phyloP scores from a whole-genome alignment of 1,139 yeast species.

The Torulaspora globosa region DNA sequence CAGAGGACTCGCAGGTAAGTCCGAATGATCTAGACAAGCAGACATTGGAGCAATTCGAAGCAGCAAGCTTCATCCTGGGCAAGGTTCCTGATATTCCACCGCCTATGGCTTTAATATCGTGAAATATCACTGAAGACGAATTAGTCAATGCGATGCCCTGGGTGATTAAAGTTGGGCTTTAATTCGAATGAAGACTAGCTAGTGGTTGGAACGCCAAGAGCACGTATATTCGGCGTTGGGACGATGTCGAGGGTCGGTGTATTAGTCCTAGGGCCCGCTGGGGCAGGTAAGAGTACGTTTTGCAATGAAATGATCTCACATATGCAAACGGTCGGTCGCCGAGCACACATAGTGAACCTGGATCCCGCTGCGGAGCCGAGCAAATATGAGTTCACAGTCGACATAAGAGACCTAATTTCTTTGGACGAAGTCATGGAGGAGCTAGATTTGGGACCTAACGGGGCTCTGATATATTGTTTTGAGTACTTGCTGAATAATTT shows the following conservation, averaged over 20 bases:
- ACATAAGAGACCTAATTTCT: conserved; percentile 85
- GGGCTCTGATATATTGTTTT: conserved; percentile 89
- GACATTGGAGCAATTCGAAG: conserved; percentile 49
- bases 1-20: conserved; percentile 31
- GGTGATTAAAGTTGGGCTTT: background rate
- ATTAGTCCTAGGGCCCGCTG: conserved; percentile 95
- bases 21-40: conserved; percentile 42
- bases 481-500: conserved; percentile 80
- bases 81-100: conserved; percentile 78
- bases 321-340: conserved; percentile 84
- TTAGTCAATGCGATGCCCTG: conserved; percentile 9
- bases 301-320: conserved; percentile 83
- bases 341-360: conserved; percentile 89
- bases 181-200: background rate
- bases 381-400: conserved; percentile 87
- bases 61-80: conserved; percentile 55
- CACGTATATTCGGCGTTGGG: background rate
- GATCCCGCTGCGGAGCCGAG: conserved; percentile 98
- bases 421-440: conserved; percentile 97
- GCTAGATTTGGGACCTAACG: conserved; percentile 90
- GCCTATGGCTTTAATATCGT: conserved; percentile 40
- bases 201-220: background rate
- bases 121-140: conserved; percentile 9
- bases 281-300: conserved; percentile 91
- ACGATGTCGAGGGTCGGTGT: conserved; percentile 92